Evolutionary conservation across 2,329 filamentous ascomycete species (phyloP), one percentile per base, ranked within the genome.

Genomic region (Sclerotinia trifoliorum): DNA sequence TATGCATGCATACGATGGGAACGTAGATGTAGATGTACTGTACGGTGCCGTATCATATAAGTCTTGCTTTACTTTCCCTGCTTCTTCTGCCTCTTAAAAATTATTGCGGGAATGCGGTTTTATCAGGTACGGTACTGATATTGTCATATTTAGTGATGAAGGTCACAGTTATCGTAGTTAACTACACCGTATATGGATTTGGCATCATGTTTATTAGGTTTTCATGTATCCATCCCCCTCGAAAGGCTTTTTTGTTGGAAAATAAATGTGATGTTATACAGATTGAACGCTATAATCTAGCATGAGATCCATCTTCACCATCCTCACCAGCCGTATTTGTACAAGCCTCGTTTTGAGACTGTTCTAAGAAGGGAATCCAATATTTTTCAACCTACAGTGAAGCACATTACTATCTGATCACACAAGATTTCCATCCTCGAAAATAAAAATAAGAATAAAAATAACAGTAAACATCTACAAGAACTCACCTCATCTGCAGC

Each of bases 401-500:
- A 24, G 35, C 0, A 35, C 1, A 13, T 39, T 24, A 19, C 13
- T 5, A 24, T 35, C 19, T 48, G 5, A 35, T 35, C 57, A 32
- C 7, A 19, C 21, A 4, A 24, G n/a, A 1, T 11, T 3, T 15
- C 8, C 13, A n/a, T 11, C 29, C 19, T 35, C 52, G n/a, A 35
- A 35, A 19, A 42, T 42, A 42, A 42, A 42, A 42, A 42, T 13
- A 42, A 42, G 4, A 8, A 35, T 4, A 35, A 19, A n/a, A 13
- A 39, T 42, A 0, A 39, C 6, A 10, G 2, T 6, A 5, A 24
- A 24, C 6, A n/a, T 10, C 2, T 1, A 39, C 13, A 24, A 19
- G 1, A 17, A 67, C 69, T 67, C 49, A 80, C 79, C 74, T 80
- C 79, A 54, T 73, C 74, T 35, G 78, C 71, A 73, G 78, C 76